Percentiles rank a stretch among this genome's conserved stretches.
Evolutionary conservation across 768 basidiomycete genomes (phyloP).

Genomic region (Suillus paluster): DNA sequence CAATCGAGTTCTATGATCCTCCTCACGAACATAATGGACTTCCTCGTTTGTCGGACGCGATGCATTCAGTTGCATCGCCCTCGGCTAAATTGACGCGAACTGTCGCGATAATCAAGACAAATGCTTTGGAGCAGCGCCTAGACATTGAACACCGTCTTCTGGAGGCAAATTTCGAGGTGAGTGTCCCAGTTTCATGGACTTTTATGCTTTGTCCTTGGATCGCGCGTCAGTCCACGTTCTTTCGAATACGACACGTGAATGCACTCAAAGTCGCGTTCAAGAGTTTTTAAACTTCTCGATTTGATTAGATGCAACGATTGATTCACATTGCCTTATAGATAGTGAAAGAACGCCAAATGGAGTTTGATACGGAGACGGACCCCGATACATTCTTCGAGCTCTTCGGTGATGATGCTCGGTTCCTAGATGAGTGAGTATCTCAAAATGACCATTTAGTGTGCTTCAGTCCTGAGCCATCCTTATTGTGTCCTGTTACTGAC

Average conservation of each 20-base stretch:
- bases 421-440: constrained; percentile 72
- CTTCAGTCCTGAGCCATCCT: neutral
- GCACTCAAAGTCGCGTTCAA: neutral
- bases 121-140: constrained; percentile 73
- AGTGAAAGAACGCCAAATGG: constrained; percentile 88
- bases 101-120: constrained; percentile 83
- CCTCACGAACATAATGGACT: constrained; percentile 9
- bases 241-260: constrained; percentile 14
- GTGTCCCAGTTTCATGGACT: constrained; percentile 21
- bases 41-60: constrained; percentile 11
- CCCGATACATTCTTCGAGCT: constrained; percentile 79
- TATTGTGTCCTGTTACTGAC: constrained; percentile 8
- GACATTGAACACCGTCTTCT: constrained; percentile 82
- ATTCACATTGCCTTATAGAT: constrained; percentile 52
- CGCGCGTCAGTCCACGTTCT: neutral
- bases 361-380: constrained; percentile 83
- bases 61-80: constrained; percentile 14
- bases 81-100: constrained; percentile 52
- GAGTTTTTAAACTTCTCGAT: neutral
- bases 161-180: constrained; percentile 82
- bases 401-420: constrained; percentile 77
- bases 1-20: constrained; percentile 19
- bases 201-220: neutral
- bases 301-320: constrained; percentile 14
- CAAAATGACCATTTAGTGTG: neutral